Base-by-base conservation (phyloP, 495 filamentous ascomycete genomes). In the Talaromyces liani region DNA sequence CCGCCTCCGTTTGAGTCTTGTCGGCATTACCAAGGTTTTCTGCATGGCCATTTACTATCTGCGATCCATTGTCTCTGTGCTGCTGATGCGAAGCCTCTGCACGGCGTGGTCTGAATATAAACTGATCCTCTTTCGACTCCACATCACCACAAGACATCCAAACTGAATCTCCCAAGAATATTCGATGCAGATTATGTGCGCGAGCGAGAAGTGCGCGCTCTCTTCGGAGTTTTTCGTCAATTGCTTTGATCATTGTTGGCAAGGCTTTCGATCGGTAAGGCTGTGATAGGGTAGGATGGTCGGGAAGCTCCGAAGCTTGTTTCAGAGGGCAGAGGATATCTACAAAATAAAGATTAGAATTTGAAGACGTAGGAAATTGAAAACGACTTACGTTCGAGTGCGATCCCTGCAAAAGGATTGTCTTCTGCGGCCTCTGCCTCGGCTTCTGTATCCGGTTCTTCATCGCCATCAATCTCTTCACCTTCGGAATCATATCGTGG, bases 281-380 rank as follows among this genome's bases (percentile, higher is more conserved):
- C 68, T 87, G 82, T 34, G 92, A 92, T 59, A 97, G 73, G 3
- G 90, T 88, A 65, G 92, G 92, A 70, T 99, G 94, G 41, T 76
- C 81, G 4, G 91, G 86, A 34, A 99, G 82, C 72, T 96, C 91
- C 58, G 92, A 89, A 24, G 92, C 88, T 61, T 91, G 83, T 61
- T 91, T 95, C 59, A 98, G 76, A 25, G 94, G 94, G 47, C 89
- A 89, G 12, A 99, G 84, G 47, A 97, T 83, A 60, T 90, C 93
- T 97, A 69, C 2, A 58, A 12, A 22, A 31, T 56, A 12, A 39
- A 27, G 67, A 64, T 56, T 33, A 66, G 58, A 9, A 22, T 27
- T 4, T 61, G 16, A 25, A n/a, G 33, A 58, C 4, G 10, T 18
- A 10, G 25, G 14, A 63, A 41, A 14, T 41, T 27, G 16, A 25